These are phyloP conservation scores for Omphalea diandra DNA, from an alignment of 441 rosid genomes.

Conservation along the genomic window DNA sequence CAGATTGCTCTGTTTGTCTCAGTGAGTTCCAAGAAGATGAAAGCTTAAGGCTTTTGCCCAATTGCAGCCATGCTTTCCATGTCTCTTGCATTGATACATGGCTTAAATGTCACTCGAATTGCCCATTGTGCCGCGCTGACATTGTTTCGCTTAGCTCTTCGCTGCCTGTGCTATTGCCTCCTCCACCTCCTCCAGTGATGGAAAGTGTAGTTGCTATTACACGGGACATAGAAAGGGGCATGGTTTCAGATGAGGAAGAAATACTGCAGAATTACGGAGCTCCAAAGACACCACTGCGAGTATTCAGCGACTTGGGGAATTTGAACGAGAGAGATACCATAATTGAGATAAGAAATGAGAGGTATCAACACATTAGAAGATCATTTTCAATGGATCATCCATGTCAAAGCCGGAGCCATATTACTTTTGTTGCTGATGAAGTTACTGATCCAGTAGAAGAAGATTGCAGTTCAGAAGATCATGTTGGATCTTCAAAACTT, in stretches of 20 bases:
- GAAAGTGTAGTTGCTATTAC: conserved; percentile 22
- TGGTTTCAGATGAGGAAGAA: conserved; percentile 17
- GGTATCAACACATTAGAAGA: conserved; percentile 36
- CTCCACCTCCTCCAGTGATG: conserved; percentile 21
- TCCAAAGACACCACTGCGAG: conserved; percentile 34
- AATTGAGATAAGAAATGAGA: conserved; percentile 36
- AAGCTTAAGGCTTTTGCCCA: conserved; percentile 75
- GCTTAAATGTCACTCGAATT: conserved; percentile 81
- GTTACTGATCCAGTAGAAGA: conserved; percentile 15
- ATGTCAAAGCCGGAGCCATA: conserved; percentile 35
- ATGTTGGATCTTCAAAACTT: conserved; percentile 39
- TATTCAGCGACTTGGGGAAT: conserved; percentile 40
- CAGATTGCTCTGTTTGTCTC: conserved; percentile 86
- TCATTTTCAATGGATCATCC: conserved; percentile 65
- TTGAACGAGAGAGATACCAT: conserved; percentile 33
- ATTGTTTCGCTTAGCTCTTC: conserved; percentile 32
- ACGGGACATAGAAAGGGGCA: conserved; percentile 26
- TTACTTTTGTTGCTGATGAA: conserved; percentile 33
- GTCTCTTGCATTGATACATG: conserved; percentile 84
- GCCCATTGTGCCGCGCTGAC: conserved; percentile 86
- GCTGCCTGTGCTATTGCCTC: conserved; percentile 25
- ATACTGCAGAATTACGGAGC: conserved; percentile 11
- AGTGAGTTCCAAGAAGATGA: conserved; percentile 78
- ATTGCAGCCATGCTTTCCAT: conserved; percentile 82
- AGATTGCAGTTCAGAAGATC: conserved; percentile 15